Evolutionary conservation across 2,329 filamentous ascomycete genomes (phyloP), one percentile per base, ranked within the genome.

Genomic region (Thielaviopsis musarum): DNA sequence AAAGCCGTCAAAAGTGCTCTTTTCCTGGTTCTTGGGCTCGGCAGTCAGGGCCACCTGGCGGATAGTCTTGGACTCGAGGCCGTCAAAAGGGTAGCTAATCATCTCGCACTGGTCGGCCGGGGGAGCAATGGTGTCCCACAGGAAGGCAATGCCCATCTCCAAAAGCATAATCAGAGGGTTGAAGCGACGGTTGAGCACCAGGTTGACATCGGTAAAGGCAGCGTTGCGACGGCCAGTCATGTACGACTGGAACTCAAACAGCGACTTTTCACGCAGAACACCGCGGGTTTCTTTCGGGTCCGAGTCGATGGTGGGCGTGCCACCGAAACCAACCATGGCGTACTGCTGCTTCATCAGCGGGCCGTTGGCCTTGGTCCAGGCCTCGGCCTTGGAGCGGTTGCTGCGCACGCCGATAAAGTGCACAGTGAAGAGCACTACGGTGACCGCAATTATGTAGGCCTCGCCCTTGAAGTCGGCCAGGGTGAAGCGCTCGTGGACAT

Each of bases 221-320:
- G 93, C 79, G 70, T 98, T 98, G 77, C 91, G 87, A 65, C 93
- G 83, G 59, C 93, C 93, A 38, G 90, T 91, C 41, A 88, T 89
- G 71, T 98, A 98, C 12, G 85, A 84, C 59, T 85, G 75, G 72
- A 84, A 97, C 72, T 96, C 89, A 67, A 88, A 88, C 62, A 90
- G 80, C 59, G 87, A 86, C 75, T 88, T 93, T 77, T 97, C 89
- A 75, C 85, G 89, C 68, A 96, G 71, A 64, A 91, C 66, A 9
- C 66, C 66, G 28, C 72, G 70, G 34, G 68, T 65, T 65, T 72
- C 66, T 65, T 70, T 64, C 61, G 70, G 67, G 66, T 72, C 66
- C 60, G 74, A 71, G 52, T 72, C 72, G 38, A 78, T 75, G 54
- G 77, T 71, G 24, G 57, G 48, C 54, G 77, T 75, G 57, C 79